Percentiles rank a stretch among this genome's conserved stretches.
Evolutionary conservation across 495 filamentous ascomycete genomes (phyloP).

Genomic region (Aspergillus indologenus): DNA sequence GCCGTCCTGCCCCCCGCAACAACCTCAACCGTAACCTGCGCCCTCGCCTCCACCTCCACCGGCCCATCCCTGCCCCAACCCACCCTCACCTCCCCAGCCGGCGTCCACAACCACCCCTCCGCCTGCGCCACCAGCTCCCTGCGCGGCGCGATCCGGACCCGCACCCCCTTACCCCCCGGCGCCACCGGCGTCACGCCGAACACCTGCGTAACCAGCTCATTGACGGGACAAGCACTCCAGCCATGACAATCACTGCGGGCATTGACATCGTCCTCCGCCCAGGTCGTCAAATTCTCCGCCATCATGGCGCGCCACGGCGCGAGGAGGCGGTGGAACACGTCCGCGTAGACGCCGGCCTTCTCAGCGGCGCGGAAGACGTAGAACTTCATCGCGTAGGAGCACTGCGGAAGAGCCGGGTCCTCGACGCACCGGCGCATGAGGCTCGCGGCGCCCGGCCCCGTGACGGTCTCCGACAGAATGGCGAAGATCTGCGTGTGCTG

Average conservation of each 20-base stretch:
- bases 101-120: neutral
- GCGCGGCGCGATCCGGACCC: too few relatives aligned
- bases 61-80: neutral
- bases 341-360: constrained; percentile 20
- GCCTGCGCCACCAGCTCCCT: constrained; percentile 6
- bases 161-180: too few relatives aligned
- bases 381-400: constrained; percentile 26
- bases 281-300: constrained; percentile 23
- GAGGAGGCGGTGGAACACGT: constrained; percentile 13
- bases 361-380: constrained; percentile 27
- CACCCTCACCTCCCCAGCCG: neutral
- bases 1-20: neutral
- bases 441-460: constrained; percentile 9
- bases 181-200: constrained; percentile 17
- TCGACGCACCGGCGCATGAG: constrained; percentile 9
- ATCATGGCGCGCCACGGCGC: constrained; percentile 27
- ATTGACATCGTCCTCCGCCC: constrained; percentile 26
- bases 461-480: constrained; percentile 21
- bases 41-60: neutral
- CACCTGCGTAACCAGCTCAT: constrained; percentile 25
- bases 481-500: constrained; percentile 29
- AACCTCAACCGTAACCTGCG: neutral
- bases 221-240: constrained; percentile 26
- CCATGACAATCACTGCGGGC: constrained; percentile 30
- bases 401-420: constrained; percentile 12